These are phyloP conservation scores for Cytospora piceicola DNA, from an alignment of 2,329 filamentous ascomycete species.

Conservation along the genomic window DNA sequence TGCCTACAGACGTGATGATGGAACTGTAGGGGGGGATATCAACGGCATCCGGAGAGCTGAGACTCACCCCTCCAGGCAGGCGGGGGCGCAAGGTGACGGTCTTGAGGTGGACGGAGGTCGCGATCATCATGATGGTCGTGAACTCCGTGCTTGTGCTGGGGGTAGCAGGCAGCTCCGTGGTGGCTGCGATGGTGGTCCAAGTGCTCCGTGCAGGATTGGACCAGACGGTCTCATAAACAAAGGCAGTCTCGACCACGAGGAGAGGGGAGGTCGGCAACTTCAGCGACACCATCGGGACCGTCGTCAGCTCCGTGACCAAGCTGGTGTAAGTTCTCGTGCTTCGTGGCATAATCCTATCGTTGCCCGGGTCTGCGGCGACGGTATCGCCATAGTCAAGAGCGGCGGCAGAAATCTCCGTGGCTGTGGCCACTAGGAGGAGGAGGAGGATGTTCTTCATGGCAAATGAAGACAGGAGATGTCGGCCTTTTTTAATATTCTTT, in stretches of 20 bases:
- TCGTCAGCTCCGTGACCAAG: neutral
- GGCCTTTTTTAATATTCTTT: neutral
- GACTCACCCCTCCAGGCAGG: neutral
- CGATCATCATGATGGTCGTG: neutral
- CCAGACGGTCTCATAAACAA: neutral
- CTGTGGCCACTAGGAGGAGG: slow-evolving; percentile 40
- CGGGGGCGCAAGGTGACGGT: neutral
- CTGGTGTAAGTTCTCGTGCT: neutral
- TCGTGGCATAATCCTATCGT: neutral
- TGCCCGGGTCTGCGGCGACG: neutral
- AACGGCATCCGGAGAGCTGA: neutral
- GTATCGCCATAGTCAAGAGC: slow-evolving; percentile 33
- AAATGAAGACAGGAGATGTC: neutral
- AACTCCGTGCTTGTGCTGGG: neutral
- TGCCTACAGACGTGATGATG: neutral
- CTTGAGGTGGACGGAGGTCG: neutral
- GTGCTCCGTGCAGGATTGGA: neutral
- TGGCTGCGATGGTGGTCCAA: neutral
- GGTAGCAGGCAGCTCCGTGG: neutral
- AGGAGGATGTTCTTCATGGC: slow-evolving; percentile 1
- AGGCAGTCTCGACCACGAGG: neutral
- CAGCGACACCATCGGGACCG: neutral
- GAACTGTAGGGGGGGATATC: neutral
- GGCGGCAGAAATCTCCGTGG: slow-evolving; percentile 42
- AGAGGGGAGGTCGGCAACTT: neutral